Base-by-base conservation (phyloP, 2,329 filamentous ascomycete genomes). In the Exophiala spinifera region DNA sequence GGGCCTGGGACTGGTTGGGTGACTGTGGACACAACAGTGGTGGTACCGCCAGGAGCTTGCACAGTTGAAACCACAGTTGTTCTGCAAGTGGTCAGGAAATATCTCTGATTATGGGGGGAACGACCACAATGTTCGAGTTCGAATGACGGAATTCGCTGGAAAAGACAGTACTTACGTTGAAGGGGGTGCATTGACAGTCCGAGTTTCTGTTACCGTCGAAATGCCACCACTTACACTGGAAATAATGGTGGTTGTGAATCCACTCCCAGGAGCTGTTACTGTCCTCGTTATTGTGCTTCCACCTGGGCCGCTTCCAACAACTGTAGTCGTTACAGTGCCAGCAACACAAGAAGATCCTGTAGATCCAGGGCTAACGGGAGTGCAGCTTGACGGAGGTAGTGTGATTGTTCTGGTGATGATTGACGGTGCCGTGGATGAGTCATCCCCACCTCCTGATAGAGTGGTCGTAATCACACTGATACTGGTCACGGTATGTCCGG, bases 381-480 rank as follows among this genome's bases (percentile, higher is more conserved):
- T 39, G 36, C 36, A 39, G 14, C 36, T 19, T 39, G 14, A 19
- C 4, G 36, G 4, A n/a, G 13, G 14, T 3, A 39, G 14, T 14
- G 36, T 39, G 36, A 39, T 39, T 3, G 36, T 39, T 31, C 10
- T 31, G 4, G 28, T 31, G 10, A 10, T 3, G 28, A 10, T 5
- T 2, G 28, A 31, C 6, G 28, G 28, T 10, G 7, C 28, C 3
- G 36, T 14, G 21, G 21, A 44, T 6, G 42, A 44, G n/a, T 11
- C n/a, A 23, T 15, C 42, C 13, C 19, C 42, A 25, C 42, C 14
- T n/a, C 42, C 42, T 28, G 13, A 11, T 4, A 44, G 19, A 25
- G 42, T 44, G 4, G 42, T 44, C 10, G 42, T 44, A n/a, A 44
- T 25, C 42, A 44, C 42, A 14, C 42, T 44, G 19, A 21, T 44